Conservation (phyloP, 352 stramenopile genomes). For the Pythium angustatum region DNA sequence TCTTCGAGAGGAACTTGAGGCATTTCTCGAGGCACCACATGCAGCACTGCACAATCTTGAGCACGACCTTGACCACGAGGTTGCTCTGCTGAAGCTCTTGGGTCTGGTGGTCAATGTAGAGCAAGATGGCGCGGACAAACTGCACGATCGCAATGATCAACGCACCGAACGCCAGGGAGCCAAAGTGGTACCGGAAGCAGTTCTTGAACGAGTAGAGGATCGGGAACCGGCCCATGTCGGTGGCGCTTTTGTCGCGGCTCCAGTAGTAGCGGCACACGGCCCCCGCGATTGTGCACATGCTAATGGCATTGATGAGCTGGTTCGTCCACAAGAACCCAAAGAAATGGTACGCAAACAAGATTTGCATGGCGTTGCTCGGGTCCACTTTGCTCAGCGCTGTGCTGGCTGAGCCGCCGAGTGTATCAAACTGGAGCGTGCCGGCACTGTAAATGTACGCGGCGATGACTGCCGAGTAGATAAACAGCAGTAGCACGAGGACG, state of each 20-base stretch:
- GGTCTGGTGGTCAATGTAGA: conserved; percentile 95
- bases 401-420: conserved; percentile 36
- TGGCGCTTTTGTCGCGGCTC: conserved; percentile 48
- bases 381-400: conserved; percentile 46
- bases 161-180: conserved; percentile 95
- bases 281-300: conserved; percentile 92
- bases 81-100: conserved; percentile 77
- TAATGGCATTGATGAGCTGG: conserved; percentile 95
- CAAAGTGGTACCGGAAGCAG: conserved; percentile 89
- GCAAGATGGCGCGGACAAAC: conserved; percentile 91
- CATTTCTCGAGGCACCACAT: conserved; percentile 96
- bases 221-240: conserved; percentile 75
- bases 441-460: conserved; percentile 72
- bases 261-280: conserved; percentile 94
- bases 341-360: conserved; percentile 73
- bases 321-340: conserved; percentile 97
- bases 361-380: conserved; percentile 64
- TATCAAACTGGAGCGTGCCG: conserved; percentile 43
- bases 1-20: conserved; percentile 86
- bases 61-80: conserved; percentile 79
- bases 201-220: conserved; percentile 59
- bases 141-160: conserved; percentile 97
- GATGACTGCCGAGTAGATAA: conserved; percentile 59
- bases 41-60: conserved; percentile 84
- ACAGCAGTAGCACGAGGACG: conserved; percentile 46